Conservation (phyloP, 2,329 filamentous ascomycete species). For the Gaeumannomyces tritici region DNA sequence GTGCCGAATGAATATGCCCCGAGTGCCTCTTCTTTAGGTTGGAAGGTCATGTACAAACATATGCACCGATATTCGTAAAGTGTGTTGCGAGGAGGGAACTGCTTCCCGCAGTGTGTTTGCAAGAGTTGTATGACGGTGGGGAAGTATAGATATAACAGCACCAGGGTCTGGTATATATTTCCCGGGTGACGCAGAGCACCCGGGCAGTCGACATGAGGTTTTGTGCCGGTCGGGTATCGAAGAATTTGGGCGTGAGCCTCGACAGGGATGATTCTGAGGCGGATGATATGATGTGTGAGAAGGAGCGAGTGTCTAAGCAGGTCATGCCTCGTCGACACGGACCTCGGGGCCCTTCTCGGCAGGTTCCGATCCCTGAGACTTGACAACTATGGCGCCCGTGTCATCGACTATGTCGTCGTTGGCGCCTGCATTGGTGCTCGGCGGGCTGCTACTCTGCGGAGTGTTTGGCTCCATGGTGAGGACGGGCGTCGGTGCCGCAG, state of each 20-base stretch:
- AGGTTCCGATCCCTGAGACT: not conserved
- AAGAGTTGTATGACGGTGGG: not conserved
- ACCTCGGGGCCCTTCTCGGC: constrained; percentile 4
- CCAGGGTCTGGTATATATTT: not conserved
- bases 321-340: constrained; percentile 4
- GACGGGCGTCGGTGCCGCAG: constrained; percentile 52
- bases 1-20: not conserved
- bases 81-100: not conserved
- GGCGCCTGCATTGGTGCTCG: constrained; percentile 53
- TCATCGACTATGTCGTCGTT: constrained; percentile 17
- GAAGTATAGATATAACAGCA: constrained; percentile 4
- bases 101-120: not conserved
- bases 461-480: constrained; percentile 62
- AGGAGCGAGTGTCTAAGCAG: constrained; percentile 1
- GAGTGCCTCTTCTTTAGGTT: not conserved
- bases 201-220: not conserved
- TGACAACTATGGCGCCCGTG: not conserved
- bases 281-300: constrained; percentile 4
- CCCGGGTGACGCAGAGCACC: not conserved
- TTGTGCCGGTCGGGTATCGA: not conserved
- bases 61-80: not conserved
- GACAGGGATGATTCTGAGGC: not conserved
- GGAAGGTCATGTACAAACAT: not conserved
- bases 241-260: not conserved
- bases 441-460: constrained; percentile 55